Conservation (phyloP, 371 early-diverging fungal genomes). For the Mortierella sp. region DNA sequence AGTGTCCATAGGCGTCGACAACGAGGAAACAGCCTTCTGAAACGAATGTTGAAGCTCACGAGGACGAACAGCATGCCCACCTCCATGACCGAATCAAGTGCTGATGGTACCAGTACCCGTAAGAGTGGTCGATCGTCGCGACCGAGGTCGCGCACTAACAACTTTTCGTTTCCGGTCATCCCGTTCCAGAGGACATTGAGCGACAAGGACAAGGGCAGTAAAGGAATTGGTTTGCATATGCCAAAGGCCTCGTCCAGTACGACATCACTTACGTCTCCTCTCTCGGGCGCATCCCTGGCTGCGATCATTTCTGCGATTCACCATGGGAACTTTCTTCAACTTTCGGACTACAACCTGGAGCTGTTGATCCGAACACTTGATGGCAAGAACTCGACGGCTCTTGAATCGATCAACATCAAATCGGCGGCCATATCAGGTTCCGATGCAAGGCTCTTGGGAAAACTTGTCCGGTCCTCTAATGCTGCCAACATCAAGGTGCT, state of each 20-base stretch:
- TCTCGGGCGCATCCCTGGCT: conserved; percentile 19
- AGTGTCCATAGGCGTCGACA: no score
- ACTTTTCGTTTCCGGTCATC: conserved; percentile 21
- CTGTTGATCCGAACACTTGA: conserved; percentile 30
- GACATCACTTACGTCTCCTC: conserved; percentile 5
- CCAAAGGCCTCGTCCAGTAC: no score
- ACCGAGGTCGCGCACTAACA: conserved; percentile 7
- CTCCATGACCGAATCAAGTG: neutral
- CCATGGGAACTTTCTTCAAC: conserved; percentile 39
- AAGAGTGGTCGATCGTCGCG: no score
- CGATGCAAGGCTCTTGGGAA: conserved; percentile 49
- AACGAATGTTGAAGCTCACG: conserved; percentile 18
- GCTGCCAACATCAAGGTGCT: conserved; percentile 50
- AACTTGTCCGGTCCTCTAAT: conserved; percentile 45
- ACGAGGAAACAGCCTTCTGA: conserved; percentile 5
- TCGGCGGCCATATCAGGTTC: conserved; percentile 33
- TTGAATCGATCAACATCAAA: conserved; percentile 42
- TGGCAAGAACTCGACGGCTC: conserved; percentile 39
- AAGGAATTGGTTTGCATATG: no score
- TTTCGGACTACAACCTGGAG: conserved; percentile 49
- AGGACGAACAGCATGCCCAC: conserved; percentile 29
- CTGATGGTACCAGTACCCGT: no score
- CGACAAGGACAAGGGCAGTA: no score
- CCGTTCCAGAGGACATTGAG: conserved; percentile 24
- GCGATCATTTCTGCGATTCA: conserved; percentile 44